phyloP scores from a whole-genome alignment of 2,329 filamentous ascomycete genomes.

The Cercospora sp. region DNA sequence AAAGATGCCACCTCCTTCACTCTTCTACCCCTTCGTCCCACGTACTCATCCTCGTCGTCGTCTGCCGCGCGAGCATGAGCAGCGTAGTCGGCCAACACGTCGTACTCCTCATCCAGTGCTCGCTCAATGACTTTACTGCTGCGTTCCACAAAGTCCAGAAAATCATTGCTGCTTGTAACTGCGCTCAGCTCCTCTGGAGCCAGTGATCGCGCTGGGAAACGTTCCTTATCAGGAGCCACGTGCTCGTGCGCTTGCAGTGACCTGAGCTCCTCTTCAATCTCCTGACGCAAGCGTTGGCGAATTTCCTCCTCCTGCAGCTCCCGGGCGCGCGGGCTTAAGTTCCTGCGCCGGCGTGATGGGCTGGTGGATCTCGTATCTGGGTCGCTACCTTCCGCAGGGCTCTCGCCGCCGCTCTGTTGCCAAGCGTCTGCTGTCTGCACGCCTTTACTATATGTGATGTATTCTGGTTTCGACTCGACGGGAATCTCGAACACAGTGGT shows the following conservation, averaged over 20 bases:
- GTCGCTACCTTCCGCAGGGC: conserved; percentile 60
- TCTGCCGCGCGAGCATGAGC: conserved; percentile 71
- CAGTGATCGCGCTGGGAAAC: conserved; percentile 68
- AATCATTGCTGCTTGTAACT: conserved; percentile 88
- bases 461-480: conserved; percentile 64
- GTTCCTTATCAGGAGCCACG: conserved; percentile 50
- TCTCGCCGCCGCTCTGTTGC: conserved; percentile 45
- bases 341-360: conserved; percentile 59
- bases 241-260: conserved; percentile 58
- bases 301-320: conserved; percentile 82
- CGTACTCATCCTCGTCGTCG: conserved; percentile 69
- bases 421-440: conserved; percentile 86
- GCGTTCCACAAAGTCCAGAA: conserved; percentile 90
- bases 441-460: conserved; percentile 95
- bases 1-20: conserved; percentile 90
- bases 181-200: conserved; percentile 84
- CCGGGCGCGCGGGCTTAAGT: conserved; percentile 73
- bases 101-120: conserved; percentile 91
- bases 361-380: conserved; percentile 57
- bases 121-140: conserved; percentile 97
- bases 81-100: conserved; percentile 92
- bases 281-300: conserved; percentile 75
- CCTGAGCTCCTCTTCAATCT: conserved; percentile 89
- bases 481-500: conserved; percentile 79
- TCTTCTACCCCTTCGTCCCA: conserved; percentile 69